Evolutionary conservation across 2,329 filamentous ascomycete genomes (phyloP).

Genomic region (Penicillium hesseltinei): DNA sequence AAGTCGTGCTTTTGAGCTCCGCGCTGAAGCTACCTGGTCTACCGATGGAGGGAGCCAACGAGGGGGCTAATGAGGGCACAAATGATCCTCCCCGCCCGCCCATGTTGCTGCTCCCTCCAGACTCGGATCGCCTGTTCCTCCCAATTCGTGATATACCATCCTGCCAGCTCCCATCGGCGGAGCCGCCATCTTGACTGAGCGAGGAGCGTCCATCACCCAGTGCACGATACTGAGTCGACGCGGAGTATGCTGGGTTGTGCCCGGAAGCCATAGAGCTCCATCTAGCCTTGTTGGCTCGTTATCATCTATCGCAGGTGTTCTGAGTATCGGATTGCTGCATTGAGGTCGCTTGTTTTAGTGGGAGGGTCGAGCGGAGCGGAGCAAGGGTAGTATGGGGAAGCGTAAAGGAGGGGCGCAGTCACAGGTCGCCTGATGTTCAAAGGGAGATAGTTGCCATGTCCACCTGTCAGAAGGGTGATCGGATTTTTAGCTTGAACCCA

Average conservation of each 20-base stretch:
- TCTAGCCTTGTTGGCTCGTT: slow-evolving; percentile 37
- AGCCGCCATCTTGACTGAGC: slow-evolving; percentile 40
- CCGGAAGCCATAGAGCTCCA: slow-evolving; percentile 48
- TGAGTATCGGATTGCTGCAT: slow-evolving; percentile 31
- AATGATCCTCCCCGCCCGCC: slow-evolving; percentile 59
- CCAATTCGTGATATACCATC: slow-evolving; percentile 33
- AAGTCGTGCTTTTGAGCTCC: slow-evolving; percentile 70
- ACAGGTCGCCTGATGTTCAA: slow-evolving; percentile 20
- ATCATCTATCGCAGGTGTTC: slow-evolving; percentile 36
- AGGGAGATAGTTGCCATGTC: slow-evolving; percentile 2
- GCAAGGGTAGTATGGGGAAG: slow-evolving; percentile 26
- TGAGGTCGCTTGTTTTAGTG: slow-evolving; percentile 21
- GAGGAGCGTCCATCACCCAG: slow-evolving; percentile 39
- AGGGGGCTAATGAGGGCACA: slow-evolving; percentile 5
- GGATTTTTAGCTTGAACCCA: not conserved
- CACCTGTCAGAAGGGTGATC: slow-evolving; percentile 1
- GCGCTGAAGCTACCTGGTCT: slow-evolving; percentile 85
- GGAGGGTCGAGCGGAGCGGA: slow-evolving; percentile 20
- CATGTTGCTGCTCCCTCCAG: slow-evolving; percentile 60
- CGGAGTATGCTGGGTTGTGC: slow-evolving; percentile 43
- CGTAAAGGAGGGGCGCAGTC: slow-evolving; percentile 24
- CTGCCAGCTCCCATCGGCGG: slow-evolving; percentile 41
- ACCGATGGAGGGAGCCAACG: slow-evolving; percentile 67
- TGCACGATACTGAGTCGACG: slow-evolving; percentile 42
- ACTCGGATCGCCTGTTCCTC: slow-evolving; percentile 52